phyloP scores from a whole-genome alignment of 148 eudicot genomes.

The Euryodendron excelsum region DNA sequence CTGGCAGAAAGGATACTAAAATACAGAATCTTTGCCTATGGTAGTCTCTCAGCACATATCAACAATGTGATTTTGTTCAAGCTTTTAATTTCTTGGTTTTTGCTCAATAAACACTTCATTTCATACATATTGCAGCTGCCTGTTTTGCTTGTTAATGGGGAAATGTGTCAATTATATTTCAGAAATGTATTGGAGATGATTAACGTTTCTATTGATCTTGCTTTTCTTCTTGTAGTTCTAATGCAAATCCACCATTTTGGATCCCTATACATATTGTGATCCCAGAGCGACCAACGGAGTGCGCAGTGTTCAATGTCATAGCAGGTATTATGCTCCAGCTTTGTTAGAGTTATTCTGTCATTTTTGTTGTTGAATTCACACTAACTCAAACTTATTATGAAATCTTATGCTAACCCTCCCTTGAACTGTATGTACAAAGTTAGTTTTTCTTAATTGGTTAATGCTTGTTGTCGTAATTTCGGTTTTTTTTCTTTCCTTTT shows the following conservation, averaged over 20 bases:
- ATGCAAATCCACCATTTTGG: slow-evolving; percentile 96
- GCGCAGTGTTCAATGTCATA: slow-evolving; percentile 87
- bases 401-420: background rate
- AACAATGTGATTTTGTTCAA: background rate
- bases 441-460: background rate
- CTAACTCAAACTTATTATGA: too few species aligned
- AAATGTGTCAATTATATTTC: background rate
- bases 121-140: background rate
- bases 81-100: slow-evolving; percentile 4
- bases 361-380: too few species aligned
- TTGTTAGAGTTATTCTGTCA: background rate
- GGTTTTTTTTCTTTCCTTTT: too few species aligned
- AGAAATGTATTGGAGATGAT: background rate
- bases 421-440: background rate
- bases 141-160: background rate
- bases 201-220: slow-evolving; percentile 13
- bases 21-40: background rate
- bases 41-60: too few species aligned
- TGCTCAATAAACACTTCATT: background rate
- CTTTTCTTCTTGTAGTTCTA: slow-evolving; percentile 61
- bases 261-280: slow-evolving; percentile 93
- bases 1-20: background rate
- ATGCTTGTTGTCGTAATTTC: background rate
- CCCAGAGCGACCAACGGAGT: slow-evolving; percentile 98
- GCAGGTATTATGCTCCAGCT: slow-evolving; percentile 61